Conservation (phyloP, 306 rosid genomes). For the Canavalia gladiata region DNA sequence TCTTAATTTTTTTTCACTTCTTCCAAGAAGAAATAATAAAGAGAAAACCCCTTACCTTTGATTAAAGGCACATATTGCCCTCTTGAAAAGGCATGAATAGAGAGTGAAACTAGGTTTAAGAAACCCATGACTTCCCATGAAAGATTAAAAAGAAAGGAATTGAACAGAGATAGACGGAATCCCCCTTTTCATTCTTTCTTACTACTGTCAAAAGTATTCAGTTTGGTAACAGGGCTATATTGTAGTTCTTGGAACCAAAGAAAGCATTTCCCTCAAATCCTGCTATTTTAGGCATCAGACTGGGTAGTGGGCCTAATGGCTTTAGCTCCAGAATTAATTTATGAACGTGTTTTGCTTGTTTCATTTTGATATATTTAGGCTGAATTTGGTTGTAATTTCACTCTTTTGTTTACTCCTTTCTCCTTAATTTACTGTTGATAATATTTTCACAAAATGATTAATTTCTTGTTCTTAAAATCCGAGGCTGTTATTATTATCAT, state of each 20-base stretch:
- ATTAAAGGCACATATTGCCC: neutral
- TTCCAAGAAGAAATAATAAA: neutral
- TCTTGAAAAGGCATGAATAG: neutral
- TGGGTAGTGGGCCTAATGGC: neutral
- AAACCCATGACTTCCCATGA: neutral
- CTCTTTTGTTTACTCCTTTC: neutral
- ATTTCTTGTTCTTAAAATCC: neutral
- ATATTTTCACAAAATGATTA: neutral
- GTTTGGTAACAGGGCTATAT: neutral
- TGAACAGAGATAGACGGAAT: neutral
- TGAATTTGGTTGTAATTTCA: neutral
- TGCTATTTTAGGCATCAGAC: neutral
- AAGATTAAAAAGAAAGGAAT: neutral
- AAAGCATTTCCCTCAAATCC: neutral
- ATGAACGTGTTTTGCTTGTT: neutral
- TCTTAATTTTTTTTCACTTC: neutral
- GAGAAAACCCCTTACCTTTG: neutral
- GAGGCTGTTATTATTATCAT: neutral
- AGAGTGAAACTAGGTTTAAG: neutral
- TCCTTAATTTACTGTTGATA: neutral
- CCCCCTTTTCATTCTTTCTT: neutral
- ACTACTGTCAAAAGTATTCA: neutral
- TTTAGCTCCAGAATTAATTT: neutral
- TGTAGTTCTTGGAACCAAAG: neutral
- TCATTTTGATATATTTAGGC: conserved; percentile 13